These are phyloP conservation scores for Zalaria obscura DNA, from an alignment of 2,329 filamentous ascomycete species.

Conservation along the genomic window DNA sequence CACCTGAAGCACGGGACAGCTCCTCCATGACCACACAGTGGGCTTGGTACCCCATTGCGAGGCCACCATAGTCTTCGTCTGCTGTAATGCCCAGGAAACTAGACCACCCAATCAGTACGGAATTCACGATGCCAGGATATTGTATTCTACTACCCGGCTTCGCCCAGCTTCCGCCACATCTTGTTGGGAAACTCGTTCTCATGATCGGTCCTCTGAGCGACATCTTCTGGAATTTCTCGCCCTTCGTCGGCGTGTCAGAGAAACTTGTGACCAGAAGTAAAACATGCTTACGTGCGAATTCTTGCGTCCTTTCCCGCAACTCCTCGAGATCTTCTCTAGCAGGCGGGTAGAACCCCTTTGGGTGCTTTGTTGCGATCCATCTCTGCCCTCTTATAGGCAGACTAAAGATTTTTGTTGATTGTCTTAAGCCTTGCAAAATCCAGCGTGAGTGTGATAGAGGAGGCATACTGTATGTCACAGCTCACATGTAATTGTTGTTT, in stretches of 20 bases:
- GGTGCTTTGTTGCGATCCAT: conserved; percentile 54
- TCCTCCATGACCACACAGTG: conserved; percentile 95
- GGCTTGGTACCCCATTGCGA: conserved; percentile 90
- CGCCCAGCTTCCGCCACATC: conserved; percentile 90
- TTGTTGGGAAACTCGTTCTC: conserved; percentile 75
- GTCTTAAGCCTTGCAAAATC: no score
- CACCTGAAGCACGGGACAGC: conserved; percentile 69
- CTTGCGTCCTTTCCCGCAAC: conserved; percentile 69
- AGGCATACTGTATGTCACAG: background rate
- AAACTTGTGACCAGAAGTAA: background rate
- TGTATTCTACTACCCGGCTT: conserved; percentile 44
- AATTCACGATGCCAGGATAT: background rate
- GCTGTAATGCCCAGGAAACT: conserved; percentile 84
- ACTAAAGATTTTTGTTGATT: no score
- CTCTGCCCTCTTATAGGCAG: conserved; percentile 9
- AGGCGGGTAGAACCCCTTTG: conserved; percentile 53
- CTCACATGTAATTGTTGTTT: no score
- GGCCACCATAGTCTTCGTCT: conserved; percentile 78
- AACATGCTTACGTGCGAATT: conserved; percentile 56
- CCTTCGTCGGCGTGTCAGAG: conserved; percentile 24
- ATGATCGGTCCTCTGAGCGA: conserved; percentile 72
- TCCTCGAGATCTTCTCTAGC: conserved; percentile 61
- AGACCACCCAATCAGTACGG: conserved; percentile 2
- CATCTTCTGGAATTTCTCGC: conserved; percentile 70
- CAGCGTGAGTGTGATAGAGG: background rate